Conservation (phyloP, 345 rosid species). For the Brassica juncea region DNA sequence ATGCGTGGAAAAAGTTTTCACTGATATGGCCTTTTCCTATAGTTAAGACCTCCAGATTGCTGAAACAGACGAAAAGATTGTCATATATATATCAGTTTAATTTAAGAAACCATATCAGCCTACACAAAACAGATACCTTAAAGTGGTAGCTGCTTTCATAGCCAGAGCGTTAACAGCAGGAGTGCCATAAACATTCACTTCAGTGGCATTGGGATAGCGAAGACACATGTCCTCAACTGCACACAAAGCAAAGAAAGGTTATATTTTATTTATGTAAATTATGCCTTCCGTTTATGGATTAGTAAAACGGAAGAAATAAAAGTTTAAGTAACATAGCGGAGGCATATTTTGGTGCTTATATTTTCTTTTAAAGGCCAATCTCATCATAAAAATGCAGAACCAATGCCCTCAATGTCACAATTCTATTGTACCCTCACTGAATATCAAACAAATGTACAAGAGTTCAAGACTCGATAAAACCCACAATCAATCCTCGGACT, state of each 20-base stretch:
- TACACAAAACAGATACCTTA: slow-evolving; percentile 52
- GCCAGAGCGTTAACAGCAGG: slow-evolving; percentile 64
- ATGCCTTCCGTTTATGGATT: background rate
- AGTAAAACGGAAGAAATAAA: slow-evolving; percentile 1
- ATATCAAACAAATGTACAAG: background rate
- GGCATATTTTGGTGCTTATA: background rate
- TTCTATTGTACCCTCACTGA: background rate
- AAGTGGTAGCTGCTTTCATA: slow-evolving; percentile 66
- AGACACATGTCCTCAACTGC: slow-evolving; percentile 89
- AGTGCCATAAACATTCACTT: slow-evolving; percentile 74
- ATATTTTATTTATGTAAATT: background rate
- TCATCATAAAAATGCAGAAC: background rate
- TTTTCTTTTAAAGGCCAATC: background rate
- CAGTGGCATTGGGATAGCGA: slow-evolving; percentile 86
- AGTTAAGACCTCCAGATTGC: slow-evolving; percentile 78
- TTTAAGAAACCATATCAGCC: background rate
- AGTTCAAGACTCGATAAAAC: background rate
- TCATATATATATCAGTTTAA: background rate
- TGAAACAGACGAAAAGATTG: slow-evolving; percentile 40
- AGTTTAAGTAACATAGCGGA: background rate
- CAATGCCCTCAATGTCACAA: background rate
- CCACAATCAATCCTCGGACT: background rate
- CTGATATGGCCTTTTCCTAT: slow-evolving; percentile 74
- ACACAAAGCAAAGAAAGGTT: slow-evolving; percentile 17
- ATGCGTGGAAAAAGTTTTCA: slow-evolving; percentile 74